Base-by-base conservation (phyloP, 192 early-diverging fungal species). In the Coemansia umbellata region DNA sequence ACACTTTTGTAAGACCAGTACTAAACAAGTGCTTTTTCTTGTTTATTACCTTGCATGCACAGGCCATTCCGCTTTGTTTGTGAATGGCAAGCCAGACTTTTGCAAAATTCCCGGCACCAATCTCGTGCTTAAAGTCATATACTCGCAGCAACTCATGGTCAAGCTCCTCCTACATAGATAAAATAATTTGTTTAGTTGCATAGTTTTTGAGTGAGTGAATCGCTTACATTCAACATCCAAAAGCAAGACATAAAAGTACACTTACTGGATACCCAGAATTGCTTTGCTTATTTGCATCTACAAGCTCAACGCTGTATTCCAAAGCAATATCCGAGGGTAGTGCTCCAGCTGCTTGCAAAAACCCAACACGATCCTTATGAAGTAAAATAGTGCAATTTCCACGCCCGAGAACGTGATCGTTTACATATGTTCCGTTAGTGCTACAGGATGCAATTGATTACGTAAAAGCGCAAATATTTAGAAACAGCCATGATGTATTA, bases 31-130 rank as follows among this genome's bases (percentile, higher is more conserved):
- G 70, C 35, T 41, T 55, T 30, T 68, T 67, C 19, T 69, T 73
- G 35, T 73, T 63, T 26, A 79, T 79, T 1, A 79, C 63, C 37
- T 79, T 79, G 58, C 77, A 79, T 6, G 77, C 77, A 36, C 58
- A 79, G 5, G 56, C 55, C 10, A 32, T 19, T 15, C 70, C 77
- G 5, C 63, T 66, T 28, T 61, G 58, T 53, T 79, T 79, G 52
- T 74, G 65, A 27, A 79, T 66, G 22, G 66, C 55, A 24, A 74
- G 44, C 66, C 66, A 69, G 32, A 79, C 77, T 37, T 66, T 73
- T 41, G 77, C 70, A 70, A 79, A 79, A 53, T 74, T 74, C 2
- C 77, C 77, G 4, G 68, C 42, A 9, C 76, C 76, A 10, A 78
- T 52, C 19, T 64, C 65, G 47, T 50, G 63, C 56, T 79, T 79